Evolutionary conservation across 2,329 filamentous ascomycete species (phyloP).

Genomic region (Aspergillus hortae): DNA sequence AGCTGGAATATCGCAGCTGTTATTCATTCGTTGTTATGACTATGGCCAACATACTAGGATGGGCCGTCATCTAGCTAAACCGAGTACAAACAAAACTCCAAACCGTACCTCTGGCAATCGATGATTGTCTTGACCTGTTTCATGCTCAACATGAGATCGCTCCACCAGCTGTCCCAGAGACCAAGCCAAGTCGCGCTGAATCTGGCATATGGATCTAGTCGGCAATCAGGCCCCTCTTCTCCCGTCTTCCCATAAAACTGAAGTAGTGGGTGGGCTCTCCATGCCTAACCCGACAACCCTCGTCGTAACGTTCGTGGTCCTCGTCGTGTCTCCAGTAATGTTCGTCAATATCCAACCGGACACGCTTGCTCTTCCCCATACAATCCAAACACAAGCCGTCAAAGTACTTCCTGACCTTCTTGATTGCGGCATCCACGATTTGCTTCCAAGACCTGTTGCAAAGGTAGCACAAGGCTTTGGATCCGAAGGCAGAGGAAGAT

Average conservation of each 20-base stretch:
- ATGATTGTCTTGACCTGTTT: too few relatives aligned
- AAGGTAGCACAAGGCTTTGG: background rate
- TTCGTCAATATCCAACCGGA: background rate
- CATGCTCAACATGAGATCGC: too few relatives aligned
- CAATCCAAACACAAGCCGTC: slow-evolving; percentile 10
- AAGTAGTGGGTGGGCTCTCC: background rate
- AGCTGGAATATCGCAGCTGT: too few relatives aligned
- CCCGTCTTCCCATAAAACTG: background rate
- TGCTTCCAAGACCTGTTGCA: background rate
- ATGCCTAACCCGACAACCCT: too few relatives aligned
- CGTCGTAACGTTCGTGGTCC: background rate
- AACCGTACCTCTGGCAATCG: too few relatives aligned
- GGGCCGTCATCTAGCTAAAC: too few relatives aligned
- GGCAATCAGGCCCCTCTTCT: background rate
- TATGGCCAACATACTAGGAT: too few relatives aligned
- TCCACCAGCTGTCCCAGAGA: too few relatives aligned
- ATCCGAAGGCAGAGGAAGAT: background rate
- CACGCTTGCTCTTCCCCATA: slow-evolving; percentile 1
- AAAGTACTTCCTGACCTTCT: background rate
- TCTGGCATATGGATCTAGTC: background rate
- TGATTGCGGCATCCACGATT: background rate
- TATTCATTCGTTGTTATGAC: too few relatives aligned
- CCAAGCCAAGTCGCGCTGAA: too few relatives aligned
- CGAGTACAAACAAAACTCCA: too few relatives aligned
- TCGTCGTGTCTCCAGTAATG: background rate